Percentiles rank a stretch among this genome's conserved stretches.
Conservation (phyloP, 2,329 filamentous ascomycete species). For the Fusarium piperis region DNA sequence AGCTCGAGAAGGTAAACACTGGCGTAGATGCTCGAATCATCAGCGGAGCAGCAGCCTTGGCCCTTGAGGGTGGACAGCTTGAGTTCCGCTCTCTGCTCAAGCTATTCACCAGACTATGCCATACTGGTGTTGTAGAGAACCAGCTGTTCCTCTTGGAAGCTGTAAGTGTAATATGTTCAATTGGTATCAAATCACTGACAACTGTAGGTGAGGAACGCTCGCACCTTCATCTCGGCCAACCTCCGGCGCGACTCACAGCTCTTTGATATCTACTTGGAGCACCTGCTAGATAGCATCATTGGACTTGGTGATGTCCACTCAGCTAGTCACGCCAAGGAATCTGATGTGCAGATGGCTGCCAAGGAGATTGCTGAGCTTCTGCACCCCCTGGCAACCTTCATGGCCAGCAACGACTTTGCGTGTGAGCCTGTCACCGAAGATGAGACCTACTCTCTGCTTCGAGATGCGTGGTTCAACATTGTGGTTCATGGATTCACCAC, state of each 20-base stretch:
- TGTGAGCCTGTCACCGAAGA: conserved; percentile 65
- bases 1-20: conserved; percentile 84
- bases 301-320: conserved; percentile 89
- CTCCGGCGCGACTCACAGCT: conserved; percentile 75
- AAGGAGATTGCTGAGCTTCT: conserved; percentile 89
- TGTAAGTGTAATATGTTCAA: conserved; percentile 57
- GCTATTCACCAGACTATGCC: conserved; percentile 79
- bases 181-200: conserved; percentile 23
- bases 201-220: conserved; percentile 75
- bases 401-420: conserved; percentile 71
- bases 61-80: conserved; percentile 77
- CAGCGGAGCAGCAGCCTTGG: conserved; percentile 80
- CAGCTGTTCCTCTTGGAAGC: conserved; percentile 75
- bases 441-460: conserved; percentile 76
- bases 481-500: conserved; percentile 90
- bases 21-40: conserved; percentile 87
- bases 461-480: conserved; percentile 98
- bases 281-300: conserved; percentile 86
- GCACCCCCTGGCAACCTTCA: conserved; percentile 85
- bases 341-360: conserved; percentile 83
- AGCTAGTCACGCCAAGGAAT: conserved; percentile 75
- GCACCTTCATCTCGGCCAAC: conserved; percentile 79
- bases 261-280: conserved; percentile 84
- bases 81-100: conserved; percentile 91
- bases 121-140: conserved; percentile 76